Evolutionary conservation across 2,329 filamentous ascomycete genomes (phyloP), one percentile per base, ranked within the genome.

Genomic region (Ceratocystis destructans): DNA sequence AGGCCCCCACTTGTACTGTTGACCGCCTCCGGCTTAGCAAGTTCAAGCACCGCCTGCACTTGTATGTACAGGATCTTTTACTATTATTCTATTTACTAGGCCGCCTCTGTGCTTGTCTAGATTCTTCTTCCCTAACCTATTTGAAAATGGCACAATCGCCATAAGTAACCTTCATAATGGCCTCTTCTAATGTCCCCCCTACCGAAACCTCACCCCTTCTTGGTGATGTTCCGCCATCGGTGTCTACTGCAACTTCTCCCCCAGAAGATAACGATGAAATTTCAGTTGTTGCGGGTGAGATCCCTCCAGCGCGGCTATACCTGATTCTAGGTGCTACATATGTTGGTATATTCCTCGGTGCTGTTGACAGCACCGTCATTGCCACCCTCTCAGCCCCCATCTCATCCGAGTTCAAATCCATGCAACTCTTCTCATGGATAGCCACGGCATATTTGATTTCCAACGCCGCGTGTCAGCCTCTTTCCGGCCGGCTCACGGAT

Each of bases 371-470:
- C 1, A 94, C 89, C 61, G 87, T 96, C 69, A 89, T 96, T 70
- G 90, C 91, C 7, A 96, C 91, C 0, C 81, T 96, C 0, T 87
- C 89, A 0, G 88, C 84, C 0, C 89, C 91, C 6, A 96, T 96
- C 69, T 89, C 89, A 28, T 88, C 85, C 73, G 87, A 87, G 55
- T 96, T 96, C 76, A 80, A 86, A 67, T 95, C 89, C 0, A 83
- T 96, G 33, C 87, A 86, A 22, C 79, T 94, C 3, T 80, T 96
- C 57, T 92, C 90, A 0, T 96, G 91, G 91, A 84, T 96, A 6
- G 91, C 90, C 0, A 88, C 89, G 0, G 87, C 89, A 22, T 96
- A 96, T 73, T 82, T 96, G 33, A 91, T 96, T 71, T 87, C 90
- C 70, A 96, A 93, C 74, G 88, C 91, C 1, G 90, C 90, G 0